Evolutionary conservation across 345 rosid genomes (phyloP).

Genomic region (Hibiscus tridactylites): DNA sequence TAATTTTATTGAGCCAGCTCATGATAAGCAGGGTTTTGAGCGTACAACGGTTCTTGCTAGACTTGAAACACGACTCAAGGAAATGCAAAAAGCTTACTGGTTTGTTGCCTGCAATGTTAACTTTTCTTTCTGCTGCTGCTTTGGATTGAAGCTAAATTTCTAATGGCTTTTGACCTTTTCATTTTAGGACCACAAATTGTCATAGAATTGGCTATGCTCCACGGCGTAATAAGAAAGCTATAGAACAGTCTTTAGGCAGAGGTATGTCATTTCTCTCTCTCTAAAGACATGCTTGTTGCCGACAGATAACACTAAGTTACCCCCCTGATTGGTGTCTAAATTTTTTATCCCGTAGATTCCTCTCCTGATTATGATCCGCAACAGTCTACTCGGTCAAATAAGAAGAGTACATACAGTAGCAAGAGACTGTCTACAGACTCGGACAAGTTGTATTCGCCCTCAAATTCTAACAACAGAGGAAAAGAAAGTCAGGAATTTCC

Average conservation of each 20-base stretch:
- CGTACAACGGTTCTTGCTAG: constrained; percentile 86
- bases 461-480: constrained; percentile 16
- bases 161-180: constrained; percentile 6
- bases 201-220: constrained; percentile 82
- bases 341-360: constrained; percentile 26
- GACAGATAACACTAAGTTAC: not conserved
- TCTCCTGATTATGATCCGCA: constrained; percentile 35
- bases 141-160: not conserved
- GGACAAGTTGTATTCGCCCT: constrained; percentile 21
- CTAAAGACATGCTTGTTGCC: not conserved
- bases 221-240: constrained; percentile 34
- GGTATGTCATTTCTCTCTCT: constrained; percentile 22
- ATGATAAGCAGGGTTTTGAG: constrained; percentile 97
- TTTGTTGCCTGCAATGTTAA: constrained; percentile 14
- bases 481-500: constrained; percentile 4
- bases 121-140: not conserved
- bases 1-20: constrained; percentile 96
- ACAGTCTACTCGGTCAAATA: constrained; percentile 17
- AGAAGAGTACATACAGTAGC: not conserved
- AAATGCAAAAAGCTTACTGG: constrained; percentile 92
- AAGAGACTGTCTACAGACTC: not conserved
- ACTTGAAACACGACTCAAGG: constrained; percentile 64
- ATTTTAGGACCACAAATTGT: constrained; percentile 49
- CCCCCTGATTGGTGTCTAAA: constrained; percentile 5
- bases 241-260: constrained; percentile 22